Percentiles rank a stretch among this genome's conserved stretches.
Evolutionary conservation across 345 rosid species (phyloP).

Genomic region (Salix viminalis): DNA sequence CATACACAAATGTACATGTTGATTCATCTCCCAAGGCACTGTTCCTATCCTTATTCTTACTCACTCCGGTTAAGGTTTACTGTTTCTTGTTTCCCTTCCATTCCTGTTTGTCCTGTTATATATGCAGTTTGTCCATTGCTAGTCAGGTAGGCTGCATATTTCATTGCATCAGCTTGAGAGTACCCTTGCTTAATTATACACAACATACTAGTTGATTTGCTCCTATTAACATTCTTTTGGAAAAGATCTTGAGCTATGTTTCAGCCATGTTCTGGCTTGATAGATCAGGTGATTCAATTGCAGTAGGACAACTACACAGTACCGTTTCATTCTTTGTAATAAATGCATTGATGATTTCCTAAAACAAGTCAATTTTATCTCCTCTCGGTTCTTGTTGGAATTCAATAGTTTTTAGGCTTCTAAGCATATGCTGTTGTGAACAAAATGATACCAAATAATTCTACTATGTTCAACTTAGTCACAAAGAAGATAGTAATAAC

Average conservation of each 20-base stretch:
- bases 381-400: not conserved
- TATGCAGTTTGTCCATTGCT: conserved; percentile 13
- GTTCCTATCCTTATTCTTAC: conserved; percentile 52
- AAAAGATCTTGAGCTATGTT: not conserved
- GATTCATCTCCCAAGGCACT: conserved; percentile 52
- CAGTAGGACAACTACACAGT: not conserved
- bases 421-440: not conserved
- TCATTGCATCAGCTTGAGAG: not conserved
- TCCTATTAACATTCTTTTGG: not conserved
- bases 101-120: conserved; percentile 22
- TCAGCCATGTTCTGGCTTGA: not conserved
- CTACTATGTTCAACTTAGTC: not conserved
- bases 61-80: conserved; percentile 50
- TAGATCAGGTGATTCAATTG: not conserved
- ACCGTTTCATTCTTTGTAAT: not conserved
- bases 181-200: not conserved
- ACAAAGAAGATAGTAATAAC: not conserved
- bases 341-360: not conserved
- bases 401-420: not conserved
- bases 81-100: conserved; percentile 35
- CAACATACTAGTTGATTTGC: not conserved
- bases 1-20: conserved; percentile 39
- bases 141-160: conserved; percentile 1
- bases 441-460: not conserved
- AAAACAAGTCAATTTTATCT: not conserved